phyloP scores from a whole-genome alignment of 768 basidiomycete species.

The Podaxis sp. region DNA sequence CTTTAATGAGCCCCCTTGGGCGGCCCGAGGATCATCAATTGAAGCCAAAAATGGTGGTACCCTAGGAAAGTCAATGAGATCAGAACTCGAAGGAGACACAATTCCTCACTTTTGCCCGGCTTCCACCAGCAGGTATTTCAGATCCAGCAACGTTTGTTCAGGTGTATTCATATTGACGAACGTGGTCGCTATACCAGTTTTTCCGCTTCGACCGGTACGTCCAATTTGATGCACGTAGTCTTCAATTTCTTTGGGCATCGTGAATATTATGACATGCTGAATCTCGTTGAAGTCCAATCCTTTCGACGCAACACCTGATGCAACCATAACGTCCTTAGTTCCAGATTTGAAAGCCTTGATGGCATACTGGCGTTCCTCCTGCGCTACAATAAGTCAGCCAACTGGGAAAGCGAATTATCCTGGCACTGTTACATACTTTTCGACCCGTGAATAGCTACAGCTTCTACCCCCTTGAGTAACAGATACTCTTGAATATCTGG shows the following conservation, averaged over 20 bases:
- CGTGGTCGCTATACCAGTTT: slow-evolving; percentile 98
- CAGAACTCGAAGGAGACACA: not conserved
- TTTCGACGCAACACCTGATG: slow-evolving; percentile 96
- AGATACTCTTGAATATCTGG: slow-evolving; percentile 98
- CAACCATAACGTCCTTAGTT: slow-evolving; percentile 99
- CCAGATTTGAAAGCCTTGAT: slow-evolving; percentile 98
- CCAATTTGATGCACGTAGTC: slow-evolving; percentile 99
- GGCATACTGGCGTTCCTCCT: slow-evolving; percentile 98
- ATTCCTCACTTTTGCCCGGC: slow-evolving; percentile 88
- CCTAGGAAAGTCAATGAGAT: slow-evolving; percentile 39
- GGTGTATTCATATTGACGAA: slow-evolving; percentile 98
- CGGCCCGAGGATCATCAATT: slow-evolving; percentile 88
- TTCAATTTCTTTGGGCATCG: slow-evolving; percentile 99
- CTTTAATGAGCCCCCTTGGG: slow-evolving; percentile 72
- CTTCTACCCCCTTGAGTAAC: slow-evolving; percentile 94
- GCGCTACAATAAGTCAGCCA: slow-evolving; percentile 50
- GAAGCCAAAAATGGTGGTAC: slow-evolving; percentile 91
- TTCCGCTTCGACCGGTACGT: slow-evolving; percentile 94
- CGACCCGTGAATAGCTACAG: slow-evolving; percentile 97
- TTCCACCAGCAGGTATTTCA: slow-evolving; percentile 96
- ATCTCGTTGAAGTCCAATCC: slow-evolving; percentile 99
- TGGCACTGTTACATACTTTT: slow-evolving; percentile 62
- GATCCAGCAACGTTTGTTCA: slow-evolving; percentile 93
- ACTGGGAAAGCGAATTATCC: not conserved
- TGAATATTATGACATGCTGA: slow-evolving; percentile 98